Evolutionary conservation across 176 grass and related monocot genomes (phyloP), one percentile per base, ranked within the genome.

Genomic region (Cymbopogon citratus): DNA sequence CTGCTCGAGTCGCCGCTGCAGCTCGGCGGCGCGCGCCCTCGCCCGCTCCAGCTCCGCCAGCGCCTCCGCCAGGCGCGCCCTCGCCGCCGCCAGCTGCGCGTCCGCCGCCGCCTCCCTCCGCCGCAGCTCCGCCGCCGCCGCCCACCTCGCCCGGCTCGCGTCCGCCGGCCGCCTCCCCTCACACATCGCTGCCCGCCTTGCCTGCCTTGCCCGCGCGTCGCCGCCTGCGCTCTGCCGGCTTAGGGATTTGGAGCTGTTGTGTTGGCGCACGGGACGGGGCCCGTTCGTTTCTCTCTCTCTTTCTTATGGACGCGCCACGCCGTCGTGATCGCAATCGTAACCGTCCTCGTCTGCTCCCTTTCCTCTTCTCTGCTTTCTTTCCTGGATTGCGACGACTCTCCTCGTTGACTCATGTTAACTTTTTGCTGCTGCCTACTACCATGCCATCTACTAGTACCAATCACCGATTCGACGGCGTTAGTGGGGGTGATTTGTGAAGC

Each of bases 51-150:
- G 85, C 85, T 87, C 85, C 85, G 80, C 89, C 12, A 87, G 75
- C 80, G 85, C 80, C 75, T 90, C 80, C 11, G 80, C 88, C 40
- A 87, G 80, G 3, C 89, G 84, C 67, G 80, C 84, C 67, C 84
- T 67, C 40, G 89, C 84, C 80, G 89, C 84, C 48, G 83, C 88
- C 63, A 90, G 84, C 23, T 78, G 80, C 74, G 89, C 84, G 84
- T 90, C 89, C 24, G 84, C 80, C 40, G 48, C 75, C 54, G 62
- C 80, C 84, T 79, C 85, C 73, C 81, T 43, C 41, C 80, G 54
- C 40, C 75, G 33, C 80, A 84, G 63, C 54, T 83, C 80, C 62
- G 52, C 69, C 74, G 76, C 69, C 74, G 80, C 75, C 23, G 73
- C 63, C 63, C 60, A 79, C 87, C 26, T 1, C 73, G 88, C 80